Conservation (phyloP, 495 filamentous ascomycete genomes). For the Parathielavia hyrcaniae region DNA sequence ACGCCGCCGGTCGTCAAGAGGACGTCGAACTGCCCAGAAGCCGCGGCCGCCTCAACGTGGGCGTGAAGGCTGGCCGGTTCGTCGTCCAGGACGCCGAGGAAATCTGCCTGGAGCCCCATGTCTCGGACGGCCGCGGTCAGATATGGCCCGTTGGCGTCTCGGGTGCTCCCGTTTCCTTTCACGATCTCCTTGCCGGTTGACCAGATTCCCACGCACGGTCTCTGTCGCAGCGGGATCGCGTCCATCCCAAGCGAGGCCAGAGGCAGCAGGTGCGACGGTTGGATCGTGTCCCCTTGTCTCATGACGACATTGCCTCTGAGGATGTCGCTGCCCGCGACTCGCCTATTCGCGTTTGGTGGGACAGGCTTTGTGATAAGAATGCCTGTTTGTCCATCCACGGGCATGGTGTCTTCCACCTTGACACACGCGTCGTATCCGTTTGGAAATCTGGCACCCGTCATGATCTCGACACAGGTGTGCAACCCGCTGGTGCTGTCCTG, state of each 20-base stretch:
- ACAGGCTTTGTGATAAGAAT: neutral
- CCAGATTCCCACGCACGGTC: neutral
- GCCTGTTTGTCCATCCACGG: neutral
- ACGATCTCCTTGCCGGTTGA: neutral
- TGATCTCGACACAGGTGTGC: neutral
- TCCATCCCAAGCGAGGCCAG: neutral
- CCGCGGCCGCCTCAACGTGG: neutral
- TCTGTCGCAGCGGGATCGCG: neutral
- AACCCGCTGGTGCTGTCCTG: neutral
- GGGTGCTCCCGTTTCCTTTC: neutral
- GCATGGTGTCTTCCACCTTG: neutral
- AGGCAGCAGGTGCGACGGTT: neutral
- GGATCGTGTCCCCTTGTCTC: neutral
- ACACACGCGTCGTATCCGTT: neutral
- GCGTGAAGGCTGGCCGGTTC: neutral
- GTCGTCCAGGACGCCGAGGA: neutral
- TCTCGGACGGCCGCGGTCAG: neutral
- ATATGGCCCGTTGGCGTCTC: neutral
- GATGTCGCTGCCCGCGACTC: neutral
- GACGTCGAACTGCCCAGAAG: neutral
- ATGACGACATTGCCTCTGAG: neutral
- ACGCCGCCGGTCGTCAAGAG: neutral
- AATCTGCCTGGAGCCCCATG: neutral
- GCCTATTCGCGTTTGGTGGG: neutral
- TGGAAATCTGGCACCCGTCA: conserved; percentile 4